Base-by-base conservation (phyloP, 2,329 filamentous ascomycete species). In the Lizonia empirigonia region DNA sequence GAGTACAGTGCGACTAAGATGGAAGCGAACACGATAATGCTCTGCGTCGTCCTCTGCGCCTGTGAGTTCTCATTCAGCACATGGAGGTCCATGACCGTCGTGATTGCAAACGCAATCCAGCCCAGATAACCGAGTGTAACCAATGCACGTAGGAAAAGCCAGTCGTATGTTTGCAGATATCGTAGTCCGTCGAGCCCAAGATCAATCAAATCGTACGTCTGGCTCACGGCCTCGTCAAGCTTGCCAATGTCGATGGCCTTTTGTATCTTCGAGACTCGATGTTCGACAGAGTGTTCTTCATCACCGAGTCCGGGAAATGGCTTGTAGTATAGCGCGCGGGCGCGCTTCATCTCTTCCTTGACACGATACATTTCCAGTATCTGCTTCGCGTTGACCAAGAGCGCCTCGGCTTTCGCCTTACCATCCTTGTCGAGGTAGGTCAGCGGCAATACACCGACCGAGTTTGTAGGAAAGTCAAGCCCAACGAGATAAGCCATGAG, bases 91-190 rank as follows among this genome's bases (percentile, higher is more conserved):
- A 97, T 81, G 38, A 97, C 91, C 0, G 88, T 95, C 0, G 91
- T 94, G 41, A 96, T 78, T 2, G 92, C 91, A 73, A 92, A 99
- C 1, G 89, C 88, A 68, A 97, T 95, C 93, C 93, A 99, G 16
- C 94, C 94, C 7, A 97, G 77, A 67, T 97, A 99, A 15, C 94
- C 94, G 10, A 89, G 70, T 2, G 94, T 97, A 53, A 99, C 88
- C 40, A 99, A 80, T 2, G 90, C 88, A 53, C 94, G 83, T 27
- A 99, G 77, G 75, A 99, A 99, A 2, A 99, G 80, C 94, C 94
- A 99, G 76, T 99, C 94, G 66, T 99, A 99, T 0, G 92, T 99
- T 74, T 99, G 94, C 20, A 99, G 81, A 71, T 99, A 99, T 41
- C 94, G 85, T 53, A 99, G 78, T 7, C 94, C 94, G 55, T 91